Conservation (phyloP, 768 basidiomycete genomes). For the Podaxis sp. region DNA sequence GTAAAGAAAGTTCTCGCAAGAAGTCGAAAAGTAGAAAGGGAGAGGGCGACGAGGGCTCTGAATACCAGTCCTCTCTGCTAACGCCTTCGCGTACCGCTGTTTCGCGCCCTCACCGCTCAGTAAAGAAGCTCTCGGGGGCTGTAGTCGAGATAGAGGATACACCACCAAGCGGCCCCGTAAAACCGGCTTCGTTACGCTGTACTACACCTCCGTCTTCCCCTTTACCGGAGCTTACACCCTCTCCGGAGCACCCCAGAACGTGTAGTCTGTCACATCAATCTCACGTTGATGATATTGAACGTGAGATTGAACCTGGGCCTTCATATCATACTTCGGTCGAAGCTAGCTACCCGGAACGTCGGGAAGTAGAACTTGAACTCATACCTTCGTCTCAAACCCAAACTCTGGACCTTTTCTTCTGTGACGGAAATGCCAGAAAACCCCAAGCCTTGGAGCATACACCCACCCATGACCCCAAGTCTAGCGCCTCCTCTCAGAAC, state of each 20-base stretch:
- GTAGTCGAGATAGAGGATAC: constrained; percentile 5
- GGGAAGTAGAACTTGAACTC: neutral
- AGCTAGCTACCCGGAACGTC: neutral
- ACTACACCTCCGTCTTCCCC: constrained; percentile 11
- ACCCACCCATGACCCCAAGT: neutral
- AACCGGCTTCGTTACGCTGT: neutral
- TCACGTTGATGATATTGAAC: neutral
- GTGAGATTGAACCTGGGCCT: neutral
- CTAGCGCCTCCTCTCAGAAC: constrained; percentile 20
- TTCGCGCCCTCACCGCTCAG: neutral
- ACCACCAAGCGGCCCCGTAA: neutral
- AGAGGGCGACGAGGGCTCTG: neutral
- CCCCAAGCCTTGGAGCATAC: neutral
- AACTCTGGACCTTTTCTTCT: constrained; percentile 6
- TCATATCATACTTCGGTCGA: neutral
- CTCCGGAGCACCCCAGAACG: neutral
- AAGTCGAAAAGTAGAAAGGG: constrained; percentile 4
- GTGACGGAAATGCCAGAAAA: constrained; percentile 13
- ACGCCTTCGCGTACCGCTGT: neutral
- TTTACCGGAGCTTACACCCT: constrained; percentile 10
- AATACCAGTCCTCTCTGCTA: neutral
- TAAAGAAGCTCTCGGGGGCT: neutral
- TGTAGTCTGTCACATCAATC: neutral
- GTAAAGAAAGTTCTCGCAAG: constrained; percentile 2
- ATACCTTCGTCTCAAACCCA: constrained; percentile 41